phyloP scores from a whole-genome alignment of 108 stramenopile species.

The Fistulifera pelliculosa region DNA sequence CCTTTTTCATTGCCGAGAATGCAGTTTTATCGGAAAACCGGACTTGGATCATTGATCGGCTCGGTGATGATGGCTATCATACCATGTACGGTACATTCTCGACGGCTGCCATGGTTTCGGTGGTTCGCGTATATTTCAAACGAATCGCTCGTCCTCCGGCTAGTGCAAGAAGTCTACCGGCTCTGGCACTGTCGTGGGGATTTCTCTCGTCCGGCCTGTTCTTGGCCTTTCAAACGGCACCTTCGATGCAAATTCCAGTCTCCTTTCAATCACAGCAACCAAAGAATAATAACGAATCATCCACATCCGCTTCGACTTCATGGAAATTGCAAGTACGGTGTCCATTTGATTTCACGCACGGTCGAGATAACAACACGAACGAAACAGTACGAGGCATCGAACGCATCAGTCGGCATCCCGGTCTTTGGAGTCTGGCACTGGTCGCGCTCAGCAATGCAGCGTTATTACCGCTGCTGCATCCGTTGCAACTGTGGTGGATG shows the following conservation, averaged over 20 bases:
- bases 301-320: not conserved
- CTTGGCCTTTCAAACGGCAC: constrained; percentile 66
- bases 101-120: constrained; percentile 67
- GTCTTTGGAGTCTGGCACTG: constrained; percentile 76
- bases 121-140: constrained; percentile 58
- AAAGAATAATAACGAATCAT: too few relatives aligned
- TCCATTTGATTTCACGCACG: constrained; percentile 82
- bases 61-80: constrained; percentile 72
- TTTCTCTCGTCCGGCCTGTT: constrained; percentile 54
- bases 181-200: constrained; percentile 20
- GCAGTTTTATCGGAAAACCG: constrained; percentile 85
- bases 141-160: constrained; percentile 10
- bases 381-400: constrained; percentile 52
- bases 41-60: constrained; percentile 47
- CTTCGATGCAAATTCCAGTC: constrained; percentile 77
- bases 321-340: constrained; percentile 73
- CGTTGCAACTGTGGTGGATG: constrained; percentile 53
- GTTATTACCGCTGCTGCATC: constrained; percentile 38
- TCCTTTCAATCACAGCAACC: constrained; percentile 12
- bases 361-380: not conserved
- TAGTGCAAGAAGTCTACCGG: not conserved
- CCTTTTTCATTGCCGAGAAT: constrained; percentile 81
- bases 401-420: constrained; percentile 78
- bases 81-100: constrained; percentile 60
- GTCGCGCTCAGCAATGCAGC: constrained; percentile 54